These are phyloP conservation scores for Annulohypoxylon moriforme DNA, from an alignment of 495 filamentous ascomycete species.

Conservation along the genomic window DNA sequence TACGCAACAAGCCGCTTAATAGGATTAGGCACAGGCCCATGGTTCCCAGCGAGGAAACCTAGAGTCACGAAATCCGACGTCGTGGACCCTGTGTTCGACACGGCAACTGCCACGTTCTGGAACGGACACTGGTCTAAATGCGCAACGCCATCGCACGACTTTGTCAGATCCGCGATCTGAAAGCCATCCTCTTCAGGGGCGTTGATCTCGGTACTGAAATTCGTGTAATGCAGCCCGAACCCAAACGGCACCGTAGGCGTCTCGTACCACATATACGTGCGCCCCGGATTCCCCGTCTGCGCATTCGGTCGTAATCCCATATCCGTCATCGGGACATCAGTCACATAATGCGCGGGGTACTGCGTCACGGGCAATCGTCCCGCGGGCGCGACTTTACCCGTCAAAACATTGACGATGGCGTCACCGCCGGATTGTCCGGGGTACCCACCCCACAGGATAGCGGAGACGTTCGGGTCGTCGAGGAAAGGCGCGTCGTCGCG, in stretches of 20 bases:
- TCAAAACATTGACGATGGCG: constrained; percentile 66
- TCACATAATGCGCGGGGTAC: constrained; percentile 66
- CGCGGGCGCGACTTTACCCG: constrained; percentile 65
- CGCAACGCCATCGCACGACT: constrained; percentile 43
- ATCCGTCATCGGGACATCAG: constrained; percentile 65
- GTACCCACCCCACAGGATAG: constrained; percentile 69
- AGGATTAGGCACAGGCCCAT: constrained; percentile 69
- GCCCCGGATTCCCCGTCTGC: constrained; percentile 57
- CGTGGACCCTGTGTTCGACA: constrained; percentile 62
- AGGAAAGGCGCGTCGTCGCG: constrained; percentile 48
- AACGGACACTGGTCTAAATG: constrained; percentile 58
- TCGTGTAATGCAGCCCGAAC: constrained; percentile 70
- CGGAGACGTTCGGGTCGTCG: constrained; percentile 51
- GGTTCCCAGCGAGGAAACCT: constrained; percentile 63
- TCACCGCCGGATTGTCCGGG: constrained; percentile 69
- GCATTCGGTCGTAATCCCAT: constrained; percentile 65
- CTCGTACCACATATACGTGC: constrained; percentile 73
- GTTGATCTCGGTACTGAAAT: constrained; percentile 55
- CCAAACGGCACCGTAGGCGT: constrained; percentile 66
- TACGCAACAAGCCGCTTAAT: constrained; percentile 71
- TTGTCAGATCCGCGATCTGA: constrained; percentile 38
- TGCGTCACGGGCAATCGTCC: constrained; percentile 68
- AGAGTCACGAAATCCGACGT: constrained; percentile 69
- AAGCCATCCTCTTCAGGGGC: constrained; percentile 17
- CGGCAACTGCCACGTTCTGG: constrained; percentile 50